These are phyloP conservation scores for Hypericum perforatum DNA, from an alignment of 345 rosid species.

Conservation along the genomic window DNA sequence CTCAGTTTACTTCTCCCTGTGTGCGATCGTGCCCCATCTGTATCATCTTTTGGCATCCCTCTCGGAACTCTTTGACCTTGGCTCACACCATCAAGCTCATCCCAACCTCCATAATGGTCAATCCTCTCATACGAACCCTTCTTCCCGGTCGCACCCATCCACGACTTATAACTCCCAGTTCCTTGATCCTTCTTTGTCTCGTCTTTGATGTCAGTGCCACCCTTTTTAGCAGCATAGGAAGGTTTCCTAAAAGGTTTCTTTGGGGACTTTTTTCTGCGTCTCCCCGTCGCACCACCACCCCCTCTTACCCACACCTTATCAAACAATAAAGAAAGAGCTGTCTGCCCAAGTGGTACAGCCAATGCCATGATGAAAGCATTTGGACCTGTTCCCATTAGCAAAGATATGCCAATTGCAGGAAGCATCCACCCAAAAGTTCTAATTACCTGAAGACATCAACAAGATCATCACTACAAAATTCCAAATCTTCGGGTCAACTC, in stretches of 20 bases:
- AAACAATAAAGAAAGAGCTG: conserved; percentile 43
- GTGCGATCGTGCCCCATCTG: conserved; percentile 20
- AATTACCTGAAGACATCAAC: conserved; percentile 33
- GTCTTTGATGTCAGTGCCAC: conserved; percentile 17
- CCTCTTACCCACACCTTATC: conserved; percentile 45
- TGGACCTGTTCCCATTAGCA: conserved; percentile 66
- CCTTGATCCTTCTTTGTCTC: conserved; percentile 14
- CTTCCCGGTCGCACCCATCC: conserved; percentile 32
- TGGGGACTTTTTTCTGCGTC: conserved; percentile 23
- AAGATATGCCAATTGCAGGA: conserved; percentile 59
- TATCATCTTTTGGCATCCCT: conserved; percentile 8
- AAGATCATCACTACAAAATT: not conserved
- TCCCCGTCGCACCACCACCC: conserved; percentile 22
- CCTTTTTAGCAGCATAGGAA: conserved; percentile 17
- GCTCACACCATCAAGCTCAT: conserved; percentile 45
- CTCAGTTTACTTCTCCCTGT: conserved; percentile 30
- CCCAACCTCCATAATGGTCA: conserved; percentile 67
- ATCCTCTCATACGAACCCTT: conserved; percentile 14
- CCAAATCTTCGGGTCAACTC: not conserved
- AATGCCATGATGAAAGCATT: conserved; percentile 75
- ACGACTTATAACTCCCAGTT: conserved; percentile 48
- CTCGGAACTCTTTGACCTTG: conserved; percentile 6
- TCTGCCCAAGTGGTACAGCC: conserved; percentile 77
- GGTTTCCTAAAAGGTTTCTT: conserved; percentile 34
- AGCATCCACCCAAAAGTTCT: conserved; percentile 70